phyloP scores from a whole-genome alignment of 345 rosid species.

The Moringa oleifera region DNA sequence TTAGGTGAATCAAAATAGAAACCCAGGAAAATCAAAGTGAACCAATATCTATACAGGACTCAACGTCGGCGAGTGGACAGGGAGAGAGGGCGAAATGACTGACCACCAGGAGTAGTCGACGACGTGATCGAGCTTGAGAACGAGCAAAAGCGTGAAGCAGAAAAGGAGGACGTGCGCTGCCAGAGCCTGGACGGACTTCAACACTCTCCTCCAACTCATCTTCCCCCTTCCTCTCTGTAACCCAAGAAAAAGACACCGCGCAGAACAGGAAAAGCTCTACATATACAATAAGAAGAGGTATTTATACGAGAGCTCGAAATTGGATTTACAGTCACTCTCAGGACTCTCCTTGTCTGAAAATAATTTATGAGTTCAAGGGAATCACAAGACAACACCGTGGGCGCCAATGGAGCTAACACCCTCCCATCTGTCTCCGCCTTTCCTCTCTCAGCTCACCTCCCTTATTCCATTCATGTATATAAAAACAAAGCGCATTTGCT shows the following conservation, averaged over 20 bases:
- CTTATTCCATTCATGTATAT: constrained; percentile 15
- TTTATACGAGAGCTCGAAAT: background rate
- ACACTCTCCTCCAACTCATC: constrained; percentile 84
- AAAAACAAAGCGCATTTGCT: constrained; percentile 28
- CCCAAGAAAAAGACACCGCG: constrained; percentile 1
- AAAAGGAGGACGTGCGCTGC: constrained; percentile 72
- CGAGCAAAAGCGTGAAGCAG: constrained; percentile 62
- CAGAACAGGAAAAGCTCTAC: background rate
- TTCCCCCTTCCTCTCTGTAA: constrained; percentile 6
- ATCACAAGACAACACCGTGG: background rate
- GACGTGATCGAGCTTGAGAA: constrained; percentile 62
- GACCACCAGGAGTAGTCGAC: constrained; percentile 82
- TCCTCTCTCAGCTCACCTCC: background rate
- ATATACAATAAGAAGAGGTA: no score
- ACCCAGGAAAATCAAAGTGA: constrained; percentile 3
- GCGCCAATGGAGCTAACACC: background rate
- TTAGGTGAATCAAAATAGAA: constrained; percentile 8
- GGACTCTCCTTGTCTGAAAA: background rate
- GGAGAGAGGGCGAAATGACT: constrained; percentile 16
- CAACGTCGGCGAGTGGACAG: background rate
- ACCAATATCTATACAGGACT: no score
- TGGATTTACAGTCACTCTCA: background rate
- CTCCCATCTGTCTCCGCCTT: background rate
- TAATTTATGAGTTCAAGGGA: background rate
- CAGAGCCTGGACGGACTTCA: constrained; percentile 82